Conservation (phyloP, 106 monocot species). For the Chionographis japonica region DNA sequence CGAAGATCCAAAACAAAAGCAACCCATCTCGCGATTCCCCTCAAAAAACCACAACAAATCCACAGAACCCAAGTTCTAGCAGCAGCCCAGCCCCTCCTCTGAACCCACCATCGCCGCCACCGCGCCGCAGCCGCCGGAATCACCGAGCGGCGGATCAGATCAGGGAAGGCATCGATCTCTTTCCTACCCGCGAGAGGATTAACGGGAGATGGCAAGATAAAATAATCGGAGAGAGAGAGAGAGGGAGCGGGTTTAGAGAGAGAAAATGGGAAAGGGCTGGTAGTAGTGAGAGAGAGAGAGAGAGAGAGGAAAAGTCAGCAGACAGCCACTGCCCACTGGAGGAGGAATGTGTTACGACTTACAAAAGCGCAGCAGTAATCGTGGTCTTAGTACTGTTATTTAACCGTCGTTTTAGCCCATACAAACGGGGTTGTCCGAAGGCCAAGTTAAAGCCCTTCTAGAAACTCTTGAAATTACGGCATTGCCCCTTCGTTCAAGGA, state of each 20-base stretch:
- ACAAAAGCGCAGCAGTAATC: too few relatives aligned
- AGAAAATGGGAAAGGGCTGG: not conserved
- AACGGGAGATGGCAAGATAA: not conserved
- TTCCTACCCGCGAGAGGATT: not conserved
- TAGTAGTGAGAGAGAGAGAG: not conserved
- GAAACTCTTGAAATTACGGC: too few relatives aligned
- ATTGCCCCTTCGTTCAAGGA: too few relatives aligned
- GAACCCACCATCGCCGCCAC: not conserved
- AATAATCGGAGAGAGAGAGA: not conserved
- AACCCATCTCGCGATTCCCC: slow-evolving; percentile 27
- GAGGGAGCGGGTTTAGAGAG: not conserved
- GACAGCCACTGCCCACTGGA: too few relatives aligned
- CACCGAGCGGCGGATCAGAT: not conserved
- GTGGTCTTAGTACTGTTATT: too few relatives aligned
- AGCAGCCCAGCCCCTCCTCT: too few relatives aligned
- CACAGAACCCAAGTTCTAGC: not conserved
- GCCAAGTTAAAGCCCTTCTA: too few relatives aligned
- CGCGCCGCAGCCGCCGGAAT: not conserved
- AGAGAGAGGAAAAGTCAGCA: not conserved
- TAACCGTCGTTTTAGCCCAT: too few relatives aligned
- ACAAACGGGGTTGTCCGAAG: too few relatives aligned
- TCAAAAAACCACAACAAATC: not conserved
- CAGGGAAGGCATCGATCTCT: not conserved
- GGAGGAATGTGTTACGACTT: too few relatives aligned
- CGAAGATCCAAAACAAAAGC: slow-evolving; percentile 49